A percentile compares a stretch with the other conserved stretches of the same genome.
These are phyloP conservation scores for Rhizopogon vulgaris DNA, from an alignment of 768 basidiomycete genomes.

Conservation along the genomic window DNA sequence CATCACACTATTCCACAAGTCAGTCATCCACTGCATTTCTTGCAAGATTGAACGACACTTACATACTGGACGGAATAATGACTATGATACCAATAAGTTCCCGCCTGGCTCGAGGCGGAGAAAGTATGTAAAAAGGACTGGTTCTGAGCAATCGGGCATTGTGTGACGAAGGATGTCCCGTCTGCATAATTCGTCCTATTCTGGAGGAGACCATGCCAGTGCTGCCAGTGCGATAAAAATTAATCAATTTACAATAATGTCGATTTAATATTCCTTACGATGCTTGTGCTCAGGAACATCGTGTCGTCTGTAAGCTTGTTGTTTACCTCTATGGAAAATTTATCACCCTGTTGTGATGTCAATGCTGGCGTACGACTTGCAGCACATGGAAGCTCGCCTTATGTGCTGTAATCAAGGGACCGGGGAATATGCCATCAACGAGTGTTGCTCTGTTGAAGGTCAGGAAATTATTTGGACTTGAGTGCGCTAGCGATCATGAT, in stretches of 20 bases:
- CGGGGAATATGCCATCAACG: constrained; percentile 37
- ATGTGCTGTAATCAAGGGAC: constrained; percentile 34
- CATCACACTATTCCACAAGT: constrained; percentile 12
- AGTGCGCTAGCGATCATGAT: background rate
- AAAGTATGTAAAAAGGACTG: background rate
- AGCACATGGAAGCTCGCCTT: constrained; percentile 21
- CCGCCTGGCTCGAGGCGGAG: constrained; percentile 14
- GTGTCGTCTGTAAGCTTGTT: constrained; percentile 37
- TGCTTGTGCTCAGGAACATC: constrained; percentile 43
- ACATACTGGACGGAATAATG: constrained; percentile 29
- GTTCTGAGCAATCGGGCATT: too few species aligned
- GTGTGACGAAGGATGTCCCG: too few species aligned
- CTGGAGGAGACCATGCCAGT: background rate
- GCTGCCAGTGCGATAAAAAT: constrained; percentile 41
- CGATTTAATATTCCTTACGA: too few species aligned
- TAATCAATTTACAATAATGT: background rate
- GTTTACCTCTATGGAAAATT: constrained; percentile 24
- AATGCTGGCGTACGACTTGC: background rate
- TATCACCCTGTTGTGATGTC: constrained; percentile 20
- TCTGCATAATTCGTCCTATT: too few species aligned
- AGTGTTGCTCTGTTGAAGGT: constrained; percentile 30
- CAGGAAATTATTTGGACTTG: background rate
- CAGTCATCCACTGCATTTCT: background rate
- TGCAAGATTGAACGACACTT: background rate
- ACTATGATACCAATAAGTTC: constrained; percentile 17